Conservation (phyloP, 345 rosid genomes). For the Fremontodendron californicum region DNA sequence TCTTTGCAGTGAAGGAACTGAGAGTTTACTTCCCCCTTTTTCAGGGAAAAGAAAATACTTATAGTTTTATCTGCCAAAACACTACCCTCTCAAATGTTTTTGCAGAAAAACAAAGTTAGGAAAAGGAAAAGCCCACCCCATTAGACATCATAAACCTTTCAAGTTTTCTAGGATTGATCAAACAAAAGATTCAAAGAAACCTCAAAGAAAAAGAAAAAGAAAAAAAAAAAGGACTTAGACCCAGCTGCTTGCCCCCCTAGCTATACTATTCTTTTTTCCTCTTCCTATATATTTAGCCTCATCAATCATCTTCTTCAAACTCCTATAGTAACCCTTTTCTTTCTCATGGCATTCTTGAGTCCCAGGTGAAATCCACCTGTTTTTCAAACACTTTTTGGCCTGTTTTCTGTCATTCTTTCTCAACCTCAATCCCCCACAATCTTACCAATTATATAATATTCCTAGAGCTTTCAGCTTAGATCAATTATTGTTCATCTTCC, state of each 20-base stretch:
- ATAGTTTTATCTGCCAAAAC: slow-evolving; percentile 7
- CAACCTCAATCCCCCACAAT: background rate
- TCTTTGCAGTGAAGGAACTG: background rate
- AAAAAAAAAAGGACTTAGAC: slow-evolving; percentile 9
- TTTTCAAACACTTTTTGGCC: background rate
- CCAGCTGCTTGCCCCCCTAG: background rate
- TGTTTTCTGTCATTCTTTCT: background rate
- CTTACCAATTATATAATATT: background rate
- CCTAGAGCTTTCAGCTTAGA: background rate
- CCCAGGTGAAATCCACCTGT: slow-evolving; percentile 4
- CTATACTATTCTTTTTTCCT: slow-evolving; percentile 7
- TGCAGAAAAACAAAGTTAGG: slow-evolving; percentile 1
- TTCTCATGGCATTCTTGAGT: slow-evolving; percentile 17
- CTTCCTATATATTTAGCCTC: slow-evolving; percentile 12
- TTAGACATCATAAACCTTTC: slow-evolving; percentile 31
- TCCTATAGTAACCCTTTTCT: background rate
- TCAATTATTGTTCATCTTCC: background rate
- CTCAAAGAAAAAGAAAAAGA: slow-evolving; percentile 13
- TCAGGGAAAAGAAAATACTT: background rate
- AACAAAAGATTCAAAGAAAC: slow-evolving; percentile 13
- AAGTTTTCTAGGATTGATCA: slow-evolving; percentile 36
- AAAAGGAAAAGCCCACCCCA: slow-evolving; percentile 18
- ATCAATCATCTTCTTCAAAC: background rate
- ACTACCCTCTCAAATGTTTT: background rate
- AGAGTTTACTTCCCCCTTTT: slow-evolving; percentile 25